Conservation (phyloP, 441 rosid genomes). For the Sinapis alba region DNA sequence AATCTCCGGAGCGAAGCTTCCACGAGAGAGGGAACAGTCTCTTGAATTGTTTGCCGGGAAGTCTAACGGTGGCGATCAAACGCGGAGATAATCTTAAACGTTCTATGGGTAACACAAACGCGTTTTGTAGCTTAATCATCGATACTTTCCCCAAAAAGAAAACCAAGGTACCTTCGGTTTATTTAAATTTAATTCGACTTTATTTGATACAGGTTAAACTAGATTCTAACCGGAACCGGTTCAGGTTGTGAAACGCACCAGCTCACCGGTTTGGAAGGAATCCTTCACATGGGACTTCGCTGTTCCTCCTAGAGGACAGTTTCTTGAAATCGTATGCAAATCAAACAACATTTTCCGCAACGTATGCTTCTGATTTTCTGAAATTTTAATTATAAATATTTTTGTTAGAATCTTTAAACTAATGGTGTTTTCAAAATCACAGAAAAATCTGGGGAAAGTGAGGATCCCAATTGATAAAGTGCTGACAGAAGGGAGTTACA, state of each 20-base stretch:
- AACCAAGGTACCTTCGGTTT: conserved; percentile 62
- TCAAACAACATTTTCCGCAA: conserved; percentile 77
- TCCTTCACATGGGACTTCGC: conserved; percentile 88
- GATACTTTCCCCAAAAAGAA: conserved; percentile 77
- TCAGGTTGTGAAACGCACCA: conserved; percentile 77
- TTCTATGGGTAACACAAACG: conserved; percentile 57
- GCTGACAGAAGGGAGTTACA: conserved; percentile 75
- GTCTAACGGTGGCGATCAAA: conserved; percentile 76
- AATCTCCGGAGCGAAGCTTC: conserved; percentile 67
- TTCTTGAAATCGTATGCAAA: conserved; percentile 89
- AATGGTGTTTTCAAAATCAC: not conserved
- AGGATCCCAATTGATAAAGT: conserved; percentile 84
- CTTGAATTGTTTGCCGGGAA: conserved; percentile 87
- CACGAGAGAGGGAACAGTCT: conserved; percentile 79
- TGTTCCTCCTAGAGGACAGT: conserved; percentile 85
- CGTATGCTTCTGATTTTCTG: conserved; percentile 38
- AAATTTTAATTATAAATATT: not conserved
- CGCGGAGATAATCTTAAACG: conserved; percentile 88
- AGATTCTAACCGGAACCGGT: conserved; percentile 6
- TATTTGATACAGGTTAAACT: not conserved
- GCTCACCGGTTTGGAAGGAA: conserved; percentile 88
- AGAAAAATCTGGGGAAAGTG: conserved; percentile 58
- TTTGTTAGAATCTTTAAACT: not conserved
- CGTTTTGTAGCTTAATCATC: conserved; percentile 80
- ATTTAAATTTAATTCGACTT: not conserved